Percentiles rank a stretch among this genome's conserved stretches.
Evolutionary conservation across 2,329 filamentous ascomycete genomes (phyloP).

Genomic region (Penicillium sp.): DNA sequence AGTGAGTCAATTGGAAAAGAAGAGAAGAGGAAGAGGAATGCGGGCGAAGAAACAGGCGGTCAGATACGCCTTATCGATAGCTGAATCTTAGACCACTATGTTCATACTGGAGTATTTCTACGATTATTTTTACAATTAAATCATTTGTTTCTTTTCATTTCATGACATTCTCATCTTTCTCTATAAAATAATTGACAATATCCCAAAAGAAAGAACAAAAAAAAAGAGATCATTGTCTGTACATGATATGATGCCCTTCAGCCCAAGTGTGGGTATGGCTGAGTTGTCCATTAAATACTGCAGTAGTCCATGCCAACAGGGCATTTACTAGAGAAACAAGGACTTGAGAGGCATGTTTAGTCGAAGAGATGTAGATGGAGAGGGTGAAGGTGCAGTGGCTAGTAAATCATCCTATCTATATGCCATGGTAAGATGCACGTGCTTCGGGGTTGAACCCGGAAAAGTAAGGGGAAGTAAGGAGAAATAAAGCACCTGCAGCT

Average conservation of each 20-base stretch:
- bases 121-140: no score
- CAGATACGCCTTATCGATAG: slow-evolving; percentile 21
- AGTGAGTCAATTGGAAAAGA: slow-evolving; percentile 1
- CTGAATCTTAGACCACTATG: not conserved
- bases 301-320: not conserved
- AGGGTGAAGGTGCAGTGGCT: no score
- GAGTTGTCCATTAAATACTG: slow-evolving; percentile 1
- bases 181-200: not conserved
- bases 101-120: not conserved
- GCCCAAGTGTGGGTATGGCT: slow-evolving; percentile 14
- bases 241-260: not conserved
- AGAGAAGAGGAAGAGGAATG: slow-evolving; percentile 1
- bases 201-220: no score
- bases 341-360: no score
- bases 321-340: not conserved
- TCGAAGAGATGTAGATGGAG: no score
- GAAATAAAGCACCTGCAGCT: not conserved
- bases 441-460: not conserved
- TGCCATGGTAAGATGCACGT: not conserved
- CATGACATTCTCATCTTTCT: not conserved
- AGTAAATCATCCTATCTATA: no score
- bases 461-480: not conserved
- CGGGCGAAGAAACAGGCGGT: slow-evolving; percentile 21
- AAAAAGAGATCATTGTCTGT: not conserved
- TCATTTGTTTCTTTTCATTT: not conserved